A percentile compares a stretch with the other conserved stretches of the same genome.
These are phyloP conservation scores for Berkeleyomyces rouxiae DNA, from an alignment of 2,329 filamentous ascomycete genomes.

Conservation along the genomic window DNA sequence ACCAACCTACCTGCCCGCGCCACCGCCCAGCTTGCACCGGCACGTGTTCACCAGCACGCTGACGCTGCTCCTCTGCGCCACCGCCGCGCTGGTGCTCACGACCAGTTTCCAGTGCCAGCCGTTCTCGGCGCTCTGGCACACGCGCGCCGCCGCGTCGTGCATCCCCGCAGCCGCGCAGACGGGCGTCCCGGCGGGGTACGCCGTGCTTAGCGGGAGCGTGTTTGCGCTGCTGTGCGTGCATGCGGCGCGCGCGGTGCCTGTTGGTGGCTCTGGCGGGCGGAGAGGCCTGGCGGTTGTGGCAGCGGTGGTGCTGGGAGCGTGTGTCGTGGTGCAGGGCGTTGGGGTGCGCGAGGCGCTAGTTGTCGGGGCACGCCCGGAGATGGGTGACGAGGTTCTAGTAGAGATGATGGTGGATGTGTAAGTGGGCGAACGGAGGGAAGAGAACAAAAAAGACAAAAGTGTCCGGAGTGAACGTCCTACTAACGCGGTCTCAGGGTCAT, in stretches of 20 bases:
- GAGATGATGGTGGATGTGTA: constrained; percentile 22
- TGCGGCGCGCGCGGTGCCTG: constrained; percentile 14
- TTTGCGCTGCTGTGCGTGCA: constrained; percentile 24
- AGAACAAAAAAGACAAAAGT: neutral
- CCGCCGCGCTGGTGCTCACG: constrained; percentile 20
- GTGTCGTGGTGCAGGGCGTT: neutral
- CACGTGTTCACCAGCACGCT: constrained; percentile 19
- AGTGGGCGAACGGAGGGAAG: constrained; percentile 1
- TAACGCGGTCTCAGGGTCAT: constrained; percentile 18
- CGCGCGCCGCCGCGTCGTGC: constrained; percentile 19
- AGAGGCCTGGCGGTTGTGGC: constrained; percentile 18
- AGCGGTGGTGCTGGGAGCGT: constrained; percentile 10
- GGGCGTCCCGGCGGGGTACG: constrained; percentile 23
- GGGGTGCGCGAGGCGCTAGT: constrained; percentile 6
- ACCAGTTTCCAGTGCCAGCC: constrained; percentile 24
- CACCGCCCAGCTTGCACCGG: constrained; percentile 18
- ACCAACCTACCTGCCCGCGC: neutral
- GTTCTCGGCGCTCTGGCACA: constrained; percentile 23
- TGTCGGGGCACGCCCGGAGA: constrained; percentile 17
- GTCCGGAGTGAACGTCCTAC: neutral
- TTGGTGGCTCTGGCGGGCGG: neutral
- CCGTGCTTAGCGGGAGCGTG: constrained; percentile 22
- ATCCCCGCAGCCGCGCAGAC: constrained; percentile 21
- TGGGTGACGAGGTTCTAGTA: constrained; percentile 20
- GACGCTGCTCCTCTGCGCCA: constrained; percentile 20